phyloP scores from a whole-genome alignment of 768 basidiomycete genomes.

The Tylopilus cervinicoccineus region DNA sequence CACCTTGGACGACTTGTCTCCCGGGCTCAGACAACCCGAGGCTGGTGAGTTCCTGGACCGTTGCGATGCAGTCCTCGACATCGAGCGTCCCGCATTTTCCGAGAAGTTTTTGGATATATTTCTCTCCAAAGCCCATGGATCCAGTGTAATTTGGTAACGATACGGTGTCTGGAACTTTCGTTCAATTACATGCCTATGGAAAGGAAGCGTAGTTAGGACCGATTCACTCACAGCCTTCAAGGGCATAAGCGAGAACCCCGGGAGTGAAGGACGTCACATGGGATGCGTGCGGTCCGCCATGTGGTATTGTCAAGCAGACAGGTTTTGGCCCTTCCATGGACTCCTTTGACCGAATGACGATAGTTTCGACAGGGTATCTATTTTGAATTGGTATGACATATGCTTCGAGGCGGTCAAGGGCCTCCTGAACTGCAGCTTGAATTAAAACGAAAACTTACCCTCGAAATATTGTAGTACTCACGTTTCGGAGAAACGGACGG shows the following conservation, averaged over 20 bases:
- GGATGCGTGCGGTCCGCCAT: slow-evolving; percentile 61
- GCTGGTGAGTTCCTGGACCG: slow-evolving; percentile 46
- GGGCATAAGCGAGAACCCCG: slow-evolving; percentile 39
- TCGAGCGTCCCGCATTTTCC: slow-evolving; percentile 64
- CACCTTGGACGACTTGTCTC: slow-evolving; percentile 56
- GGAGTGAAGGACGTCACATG: slow-evolving; percentile 47
- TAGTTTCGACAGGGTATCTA: slow-evolving; percentile 49
- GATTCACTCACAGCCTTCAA: slow-evolving; percentile 55
- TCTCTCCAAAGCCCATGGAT: slow-evolving; percentile 62
- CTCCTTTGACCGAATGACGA: slow-evolving; percentile 41
- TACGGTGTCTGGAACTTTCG: slow-evolving; percentile 43
- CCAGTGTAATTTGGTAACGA: slow-evolving; percentile 67
- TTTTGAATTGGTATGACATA: slow-evolving; percentile 48
- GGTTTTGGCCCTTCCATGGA: slow-evolving; percentile 21
- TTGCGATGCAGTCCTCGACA: slow-evolving; percentile 59
- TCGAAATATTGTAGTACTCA: slow-evolving; percentile 19
- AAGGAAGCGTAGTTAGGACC: not conserved
- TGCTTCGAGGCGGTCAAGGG: slow-evolving; percentile 38
- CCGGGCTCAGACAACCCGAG: slow-evolving; percentile 48
- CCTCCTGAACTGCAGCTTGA: slow-evolving; percentile 35
- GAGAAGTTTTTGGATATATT: slow-evolving; percentile 48
- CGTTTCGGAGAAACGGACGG: slow-evolving; percentile 38
- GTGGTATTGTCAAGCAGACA: slow-evolving; percentile 50
- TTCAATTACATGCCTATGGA: not conserved
- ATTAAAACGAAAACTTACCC: not conserved